phyloP scores from a whole-genome alignment of 495 filamentous ascomycete genomes.

The Penicillium waksmanii region DNA sequence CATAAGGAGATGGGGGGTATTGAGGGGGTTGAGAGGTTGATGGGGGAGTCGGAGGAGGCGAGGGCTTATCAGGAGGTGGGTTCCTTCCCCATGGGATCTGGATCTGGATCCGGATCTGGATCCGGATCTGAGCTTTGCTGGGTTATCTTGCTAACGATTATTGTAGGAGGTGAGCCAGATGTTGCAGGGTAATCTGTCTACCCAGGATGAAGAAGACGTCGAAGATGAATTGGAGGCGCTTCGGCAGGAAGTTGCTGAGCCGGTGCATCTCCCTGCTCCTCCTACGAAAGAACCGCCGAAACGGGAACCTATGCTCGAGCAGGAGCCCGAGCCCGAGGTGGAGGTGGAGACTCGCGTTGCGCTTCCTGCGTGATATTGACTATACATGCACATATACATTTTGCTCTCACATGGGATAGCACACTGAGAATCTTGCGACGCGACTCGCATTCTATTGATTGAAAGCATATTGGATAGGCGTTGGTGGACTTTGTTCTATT shows the following conservation, averaged over 20 bases:
- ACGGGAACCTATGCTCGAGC: constrained; percentile 32
- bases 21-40: constrained; percentile 87
- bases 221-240: constrained; percentile 90
- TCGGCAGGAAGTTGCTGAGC: constrained; percentile 64
- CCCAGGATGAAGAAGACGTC: constrained; percentile 95
- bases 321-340: constrained; percentile 36
- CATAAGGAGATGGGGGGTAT: constrained; percentile 95
- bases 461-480: constrained; percentile 32
- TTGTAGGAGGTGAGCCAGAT: constrained; percentile 84
- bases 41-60: constrained; percentile 89
- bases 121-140: neutral
- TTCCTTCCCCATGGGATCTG: neutral
- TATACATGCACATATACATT: neutral
- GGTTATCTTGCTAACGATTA: constrained; percentile 10
- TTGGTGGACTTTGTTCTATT: constrained; percentile 24
- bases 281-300: constrained; percentile 47
- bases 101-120: neutral
- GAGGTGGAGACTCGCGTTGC: constrained; percentile 40
- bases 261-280: constrained; percentile 59
- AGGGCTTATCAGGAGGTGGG: constrained; percentile 82
- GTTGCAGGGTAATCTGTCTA: constrained; percentile 81
- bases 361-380: constrained; percentile 28
- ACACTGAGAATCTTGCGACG: neutral
- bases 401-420: neutral
- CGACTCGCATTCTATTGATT: constrained; percentile 19